Conservation (phyloP, 2,329 filamentous ascomycete genomes). For the Arthrobotrys entomopaga region DNA sequence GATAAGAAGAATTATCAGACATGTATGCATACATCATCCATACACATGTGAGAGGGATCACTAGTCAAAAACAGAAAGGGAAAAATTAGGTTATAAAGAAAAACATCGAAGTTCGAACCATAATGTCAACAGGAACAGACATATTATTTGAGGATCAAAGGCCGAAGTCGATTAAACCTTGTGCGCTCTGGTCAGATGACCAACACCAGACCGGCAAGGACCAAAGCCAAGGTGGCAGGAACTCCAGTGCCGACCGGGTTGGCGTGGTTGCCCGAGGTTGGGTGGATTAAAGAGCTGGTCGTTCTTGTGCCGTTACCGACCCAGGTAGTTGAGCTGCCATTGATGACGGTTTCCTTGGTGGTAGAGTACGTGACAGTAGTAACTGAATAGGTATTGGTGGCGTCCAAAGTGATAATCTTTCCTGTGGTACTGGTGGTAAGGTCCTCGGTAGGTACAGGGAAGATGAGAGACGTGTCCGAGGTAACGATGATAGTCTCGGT, state of each 20-base stretch:
- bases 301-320: slow-evolving; percentile 31
- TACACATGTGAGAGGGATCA: slow-evolving; percentile 11
- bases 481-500: slow-evolving; percentile 24
- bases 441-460: slow-evolving; percentile 22
- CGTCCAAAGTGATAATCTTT: slow-evolving; percentile 51
- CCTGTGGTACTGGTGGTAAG: background rate
- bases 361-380: slow-evolving; percentile 33
- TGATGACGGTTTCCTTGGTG: slow-evolving; percentile 24
- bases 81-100: background rate
- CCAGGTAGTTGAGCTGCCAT: slow-evolving; percentile 27
- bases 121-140: background rate
- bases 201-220: slow-evolving; percentile 29
- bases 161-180: slow-evolving; percentile 8
- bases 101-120: background rate
- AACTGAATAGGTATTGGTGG: slow-evolving; percentile 23
- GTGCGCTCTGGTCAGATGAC: slow-evolving; percentile 25
- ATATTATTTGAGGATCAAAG: slow-evolving; percentile 20
- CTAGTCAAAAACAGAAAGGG: slow-evolving; percentile 7
- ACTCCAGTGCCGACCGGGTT: slow-evolving; percentile 7
- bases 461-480: slow-evolving; percentile 35
- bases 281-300: slow-evolving; percentile 33
- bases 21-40: slow-evolving; percentile 34
- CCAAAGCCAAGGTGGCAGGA: slow-evolving; percentile 15
- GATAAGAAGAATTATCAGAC: slow-evolving; percentile 6
- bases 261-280: slow-evolving; percentile 20